Base-by-base conservation (phyloP, 768 basidiomycete genomes). In the Brasilioporus rufonigricans region DNA sequence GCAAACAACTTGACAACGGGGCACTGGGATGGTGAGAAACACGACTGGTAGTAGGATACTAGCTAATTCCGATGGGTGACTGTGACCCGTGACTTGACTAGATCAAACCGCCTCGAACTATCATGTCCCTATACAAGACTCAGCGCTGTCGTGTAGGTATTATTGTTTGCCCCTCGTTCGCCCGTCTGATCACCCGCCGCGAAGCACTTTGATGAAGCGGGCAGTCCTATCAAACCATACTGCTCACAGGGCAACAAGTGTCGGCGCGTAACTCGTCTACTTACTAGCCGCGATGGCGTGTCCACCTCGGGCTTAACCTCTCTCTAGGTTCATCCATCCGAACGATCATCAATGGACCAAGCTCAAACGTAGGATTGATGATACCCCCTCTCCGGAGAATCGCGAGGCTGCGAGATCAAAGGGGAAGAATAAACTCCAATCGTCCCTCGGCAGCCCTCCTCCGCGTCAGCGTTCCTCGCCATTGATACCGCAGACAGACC, bases 181-280 rank as follows among this genome's bases (percentile, higher is more conserved):
- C 50, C 54, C 48, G 40, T 51, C 65, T 65, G 53, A 69, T 54
- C 29, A n/a, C 43, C 32, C 43, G 32, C 58, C 45, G 45, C 5
- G 33, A 61, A 82, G 81, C 74, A 83, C 64, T 83, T 77, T 48
- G 77, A 80, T 55, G 71, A 71, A 49, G 62, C 66, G 39, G 82
- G 81, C 14, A 67, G 64, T 23, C 66, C 74, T 3, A 65, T 79
- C 45, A 71, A 71, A 52, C 76, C 77, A 9, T 68, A 67, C 27
- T 83, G 81, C 57, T 73, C 63, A 33, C 75, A 81, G 57, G 81
- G 81, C 27, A 70, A 69, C 40, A 71, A 65, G 35, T 83, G 81
- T 66, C 78, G 81, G 82, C 80, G 59, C 50, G 76, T 69, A 50
- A 45, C 44, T 33, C 19, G 52, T 61, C 47, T 31, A 48, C 44